Evolutionary conservation across 306 rosid genomes (phyloP).

Genomic region (Aeschynomene evenia): DNA sequence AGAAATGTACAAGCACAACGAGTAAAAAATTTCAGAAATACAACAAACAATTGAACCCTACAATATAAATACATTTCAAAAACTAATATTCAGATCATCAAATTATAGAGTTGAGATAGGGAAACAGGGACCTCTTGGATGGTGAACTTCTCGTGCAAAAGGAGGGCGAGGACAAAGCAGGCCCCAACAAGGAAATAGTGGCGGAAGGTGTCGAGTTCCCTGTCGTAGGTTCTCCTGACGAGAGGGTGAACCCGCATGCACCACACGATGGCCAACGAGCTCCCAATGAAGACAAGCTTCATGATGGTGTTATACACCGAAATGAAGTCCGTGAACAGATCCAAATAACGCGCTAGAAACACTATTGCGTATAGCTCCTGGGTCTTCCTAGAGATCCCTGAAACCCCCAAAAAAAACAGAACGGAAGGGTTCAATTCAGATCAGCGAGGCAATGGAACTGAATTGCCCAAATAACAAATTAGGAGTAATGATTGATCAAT

Average conservation of each 20-base stretch:
- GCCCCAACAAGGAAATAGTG: conserved; percentile 61
- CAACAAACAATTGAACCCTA: no score
- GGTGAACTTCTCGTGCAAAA: conserved; percentile 73
- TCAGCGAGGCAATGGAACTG: not conserved
- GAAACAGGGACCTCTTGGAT: conserved; percentile 55
- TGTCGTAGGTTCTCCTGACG: conserved; percentile 73
- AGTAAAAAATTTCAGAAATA: no score
- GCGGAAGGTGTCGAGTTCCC: conserved; percentile 77
- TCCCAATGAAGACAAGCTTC: conserved; percentile 78
- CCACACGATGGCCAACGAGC: conserved; percentile 79
- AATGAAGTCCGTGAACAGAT: conserved; percentile 74
- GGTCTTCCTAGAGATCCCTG: conserved; percentile 93
- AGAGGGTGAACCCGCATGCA: conserved; percentile 68
- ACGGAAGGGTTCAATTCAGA: not conserved
- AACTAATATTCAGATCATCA: not conserved
- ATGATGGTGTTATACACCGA: conserved; percentile 76
- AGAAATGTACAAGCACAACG: no score
- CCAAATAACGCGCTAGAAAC: conserved; percentile 83
- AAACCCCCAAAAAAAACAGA: not conserved
- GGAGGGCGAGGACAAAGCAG: conserved; percentile 60
- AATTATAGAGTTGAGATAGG: not conserved
- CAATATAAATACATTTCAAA: no score
- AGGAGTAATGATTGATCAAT: not conserved
- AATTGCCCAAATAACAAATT: not conserved
- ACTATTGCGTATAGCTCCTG: conserved; percentile 86